Evolutionary conservation across 495 filamentous ascomycete species (phyloP), one percentile per base, ranked within the genome.

Genomic region (Penicillium flavigenum): DNA sequence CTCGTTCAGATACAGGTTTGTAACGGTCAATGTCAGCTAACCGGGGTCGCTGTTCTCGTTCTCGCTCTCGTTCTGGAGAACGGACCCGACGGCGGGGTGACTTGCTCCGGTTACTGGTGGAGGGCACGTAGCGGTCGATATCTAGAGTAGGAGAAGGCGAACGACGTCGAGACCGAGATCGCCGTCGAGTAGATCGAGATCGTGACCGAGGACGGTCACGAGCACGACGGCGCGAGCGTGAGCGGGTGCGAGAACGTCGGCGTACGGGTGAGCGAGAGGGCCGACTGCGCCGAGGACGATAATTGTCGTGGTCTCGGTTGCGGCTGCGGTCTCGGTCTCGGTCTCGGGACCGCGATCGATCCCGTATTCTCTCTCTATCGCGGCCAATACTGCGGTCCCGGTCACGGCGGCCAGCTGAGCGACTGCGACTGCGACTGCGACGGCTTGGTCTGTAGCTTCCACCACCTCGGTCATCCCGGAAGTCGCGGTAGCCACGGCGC

Each of bases 1-100:
- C 66, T 14, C 65, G 61, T n/a, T 73, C 74, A 26, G 61, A 69
- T n/a, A 56, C 61, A 17, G 81, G 81, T n/a, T 83, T 75, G 58
- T 85, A 83, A 7, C 81, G 76, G 65, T 85, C 80, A 58, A 81
- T 79, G 8, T 82, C 76, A 20, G 72, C 65, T 29, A 67, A 68
- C 3, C 68, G 53, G 14, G 47, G 20, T 48, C 57, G 56, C 34
- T 51, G 52, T 6, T 63, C 62, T 26, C 65, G 60, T 19, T 76
- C 56, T 47, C 52, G 54, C 22, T 76, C 56, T 45, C 52, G 54
- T 19, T 76, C 71, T 46, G 68, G 72, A 5, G 74, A 76, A 32
- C 76, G 71, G 1, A 72, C 60, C 27, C 76, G 70, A 8, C 75
- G 75, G 47, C 76, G 69, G n/a, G 76, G 76, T 27, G 76, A 79